phyloP scores from a whole-genome alignment of 2,329 filamentous ascomycete genomes.

The Bipolaris victoriae region DNA sequence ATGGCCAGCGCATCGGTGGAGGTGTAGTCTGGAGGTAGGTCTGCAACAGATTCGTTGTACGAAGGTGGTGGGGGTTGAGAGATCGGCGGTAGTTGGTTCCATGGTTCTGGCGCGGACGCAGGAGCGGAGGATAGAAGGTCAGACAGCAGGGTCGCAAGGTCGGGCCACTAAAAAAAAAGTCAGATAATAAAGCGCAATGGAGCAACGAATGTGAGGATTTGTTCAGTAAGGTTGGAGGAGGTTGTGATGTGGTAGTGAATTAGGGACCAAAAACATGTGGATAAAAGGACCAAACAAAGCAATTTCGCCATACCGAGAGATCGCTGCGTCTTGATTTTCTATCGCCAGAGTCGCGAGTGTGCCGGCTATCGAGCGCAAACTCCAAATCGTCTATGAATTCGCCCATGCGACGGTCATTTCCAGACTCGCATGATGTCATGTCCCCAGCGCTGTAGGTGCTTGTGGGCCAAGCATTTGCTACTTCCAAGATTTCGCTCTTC shows the following conservation, averaged over 20 bases:
- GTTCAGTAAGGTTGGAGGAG: constrained; percentile 5
- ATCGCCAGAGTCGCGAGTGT: constrained; percentile 31
- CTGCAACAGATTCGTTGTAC: constrained; percentile 52
- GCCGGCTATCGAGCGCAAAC: constrained; percentile 39
- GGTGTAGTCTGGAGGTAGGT: constrained; percentile 56
- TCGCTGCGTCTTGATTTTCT: constrained; percentile 24
- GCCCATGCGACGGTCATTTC: constrained; percentile 31
- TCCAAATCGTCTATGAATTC: constrained; percentile 36
- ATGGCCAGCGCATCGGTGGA: constrained; percentile 50
- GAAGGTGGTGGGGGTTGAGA: constrained; percentile 47
- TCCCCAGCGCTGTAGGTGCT: constrained; percentile 22
- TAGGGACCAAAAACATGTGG: constrained; percentile 26
- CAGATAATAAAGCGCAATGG: constrained; percentile 24
- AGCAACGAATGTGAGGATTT: constrained; percentile 8
- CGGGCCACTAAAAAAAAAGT: constrained; percentile 33
- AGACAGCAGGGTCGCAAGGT: constrained; percentile 28
- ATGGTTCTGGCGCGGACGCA: constrained; percentile 33
- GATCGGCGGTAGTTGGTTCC: constrained; percentile 27
- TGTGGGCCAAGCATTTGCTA: constrained; percentile 17
- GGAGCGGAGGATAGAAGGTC: constrained; percentile 24
- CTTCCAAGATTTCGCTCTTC: constrained; percentile 15
- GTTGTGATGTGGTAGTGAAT: constrained; percentile 14
- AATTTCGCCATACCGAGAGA: constrained; percentile 45
- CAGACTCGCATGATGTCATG: constrained; percentile 30
- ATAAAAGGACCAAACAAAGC: constrained; percentile 29